A percentile compares a stretch with the other conserved stretches of the same genome.
phyloP scores from a whole-genome alignment of 352 stramenopile genomes.

The Globisporangium nunn region DNA sequence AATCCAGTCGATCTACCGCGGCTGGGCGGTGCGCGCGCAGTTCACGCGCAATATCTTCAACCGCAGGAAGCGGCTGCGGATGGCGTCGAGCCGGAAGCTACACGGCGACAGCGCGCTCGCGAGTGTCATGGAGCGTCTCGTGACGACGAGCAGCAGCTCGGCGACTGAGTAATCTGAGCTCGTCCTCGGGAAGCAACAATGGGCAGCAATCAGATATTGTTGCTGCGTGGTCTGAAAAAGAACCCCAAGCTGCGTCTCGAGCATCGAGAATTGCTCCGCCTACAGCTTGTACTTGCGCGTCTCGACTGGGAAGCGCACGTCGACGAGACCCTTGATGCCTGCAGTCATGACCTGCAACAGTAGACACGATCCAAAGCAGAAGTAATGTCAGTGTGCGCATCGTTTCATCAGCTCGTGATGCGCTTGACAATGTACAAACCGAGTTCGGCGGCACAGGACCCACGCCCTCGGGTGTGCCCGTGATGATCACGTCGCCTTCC shows the following conservation, averaged over 20 bases:
- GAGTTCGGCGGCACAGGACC: slow-evolving; percentile 50
- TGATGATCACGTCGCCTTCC: slow-evolving; percentile 82
- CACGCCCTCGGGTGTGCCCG: slow-evolving; percentile 74
- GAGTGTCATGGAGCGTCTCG: slow-evolving; percentile 23
- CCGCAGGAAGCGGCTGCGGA: slow-evolving; percentile 22
- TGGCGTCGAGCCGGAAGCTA: slow-evolving; percentile 26
- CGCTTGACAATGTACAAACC: slow-evolving; percentile 21
- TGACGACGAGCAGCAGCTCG: slow-evolving; percentile 4
- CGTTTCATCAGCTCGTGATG: too few species aligned
- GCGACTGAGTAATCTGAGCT: background rate
- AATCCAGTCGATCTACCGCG: slow-evolving; percentile 66
- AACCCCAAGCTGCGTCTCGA: background rate
- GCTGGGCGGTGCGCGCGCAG: slow-evolving; percentile 44
- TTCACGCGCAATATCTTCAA: slow-evolving; percentile 21
- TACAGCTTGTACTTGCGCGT: slow-evolving; percentile 50
- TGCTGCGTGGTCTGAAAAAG: too few species aligned
- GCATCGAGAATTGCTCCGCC: background rate
- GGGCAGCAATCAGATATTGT: too few species aligned
- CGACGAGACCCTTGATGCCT: slow-evolving; percentile 60
- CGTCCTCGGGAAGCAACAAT: too few species aligned
- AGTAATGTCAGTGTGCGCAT: background rate
- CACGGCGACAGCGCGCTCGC: slow-evolving; percentile 17
- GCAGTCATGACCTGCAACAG: slow-evolving; percentile 48
- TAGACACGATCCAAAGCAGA: background rate
- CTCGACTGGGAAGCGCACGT: slow-evolving; percentile 61